Conservation (phyloP, 2,329 filamentous ascomycete species). For the Penicillium frequentans region DNA sequence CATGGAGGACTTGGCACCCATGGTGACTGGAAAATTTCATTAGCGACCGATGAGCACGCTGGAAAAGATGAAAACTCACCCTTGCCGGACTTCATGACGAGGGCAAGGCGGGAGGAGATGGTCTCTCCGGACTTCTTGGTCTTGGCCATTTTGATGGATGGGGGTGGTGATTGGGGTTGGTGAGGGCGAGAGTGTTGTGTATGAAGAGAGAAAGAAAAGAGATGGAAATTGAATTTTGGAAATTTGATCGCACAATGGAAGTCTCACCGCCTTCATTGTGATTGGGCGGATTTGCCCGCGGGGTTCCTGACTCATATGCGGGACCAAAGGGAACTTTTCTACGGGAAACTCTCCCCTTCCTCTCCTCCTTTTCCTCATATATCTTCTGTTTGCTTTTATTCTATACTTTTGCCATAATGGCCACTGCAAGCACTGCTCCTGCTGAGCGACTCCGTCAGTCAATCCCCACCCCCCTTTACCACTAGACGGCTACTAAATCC, state of each 20-base stretch:
- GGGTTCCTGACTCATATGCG: constrained; percentile 15
- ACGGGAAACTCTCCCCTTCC: not conserved
- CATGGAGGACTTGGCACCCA: constrained; percentile 86
- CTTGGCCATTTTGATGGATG: constrained; percentile 61
- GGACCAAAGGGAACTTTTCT: constrained; percentile 5
- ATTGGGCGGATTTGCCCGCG: constrained; percentile 7
- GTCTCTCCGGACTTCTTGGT: constrained; percentile 78
- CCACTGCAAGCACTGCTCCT: constrained; percentile 19
- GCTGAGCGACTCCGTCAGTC: constrained; percentile 40
- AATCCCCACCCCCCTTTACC: constrained; percentile 25
- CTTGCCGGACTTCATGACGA: constrained; percentile 64
- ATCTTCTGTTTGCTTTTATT: constrained; percentile 5
- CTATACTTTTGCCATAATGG: constrained; percentile 21
- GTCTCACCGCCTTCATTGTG: not conserved
- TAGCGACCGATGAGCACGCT: not conserved
- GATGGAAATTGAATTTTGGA: not conserved
- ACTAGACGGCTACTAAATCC: constrained; percentile 51
- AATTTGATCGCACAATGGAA: not conserved
- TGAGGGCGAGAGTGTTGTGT: constrained; percentile 3
- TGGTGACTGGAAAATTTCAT: constrained; percentile 58
- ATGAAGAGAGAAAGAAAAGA: constrained; percentile 1
- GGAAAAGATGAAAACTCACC: constrained; percentile 13
- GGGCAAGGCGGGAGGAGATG: constrained; percentile 70
- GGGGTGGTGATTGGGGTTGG: constrained; percentile 24
- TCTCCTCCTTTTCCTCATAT: not conserved